Percentiles rank a stretch among this genome's conserved stretches.
Conservation (phyloP, 805 yeast genomes). For the Kazachstania bromeliacearum region DNA sequence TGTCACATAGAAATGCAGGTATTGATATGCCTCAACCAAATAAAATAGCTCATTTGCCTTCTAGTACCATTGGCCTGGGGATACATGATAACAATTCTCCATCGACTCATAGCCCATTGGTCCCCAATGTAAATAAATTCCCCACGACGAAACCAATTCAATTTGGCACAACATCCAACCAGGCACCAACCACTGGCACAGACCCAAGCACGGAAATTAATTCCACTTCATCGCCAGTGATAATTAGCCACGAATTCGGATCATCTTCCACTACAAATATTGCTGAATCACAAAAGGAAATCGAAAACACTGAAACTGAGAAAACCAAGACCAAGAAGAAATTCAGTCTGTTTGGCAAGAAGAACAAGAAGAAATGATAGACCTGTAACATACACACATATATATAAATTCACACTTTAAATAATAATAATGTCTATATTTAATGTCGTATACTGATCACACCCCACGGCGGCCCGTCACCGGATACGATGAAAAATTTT, state of each 20-base stretch:
- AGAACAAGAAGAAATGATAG: slow-evolving; percentile 15
- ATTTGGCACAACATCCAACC: background rate
- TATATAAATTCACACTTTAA: too few relatives aligned
- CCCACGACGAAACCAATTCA: slow-evolving; percentile 3
- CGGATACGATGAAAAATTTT: too few relatives aligned
- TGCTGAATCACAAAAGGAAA: too few relatives aligned
- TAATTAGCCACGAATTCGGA: slow-evolving; percentile 1
- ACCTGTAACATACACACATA: background rate
- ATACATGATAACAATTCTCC: background rate
- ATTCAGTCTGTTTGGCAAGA: slow-evolving; percentile 22
- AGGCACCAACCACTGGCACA: background rate
- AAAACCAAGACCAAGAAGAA: slow-evolving; percentile 23
- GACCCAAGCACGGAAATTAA: background rate
- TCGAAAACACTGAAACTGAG: slow-evolving; percentile 6
- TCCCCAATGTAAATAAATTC: background rate
- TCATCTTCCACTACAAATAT: background rate
- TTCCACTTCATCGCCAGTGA: background rate
- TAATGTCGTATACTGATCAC: too few relatives aligned
- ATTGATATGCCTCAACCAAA: slow-evolving; percentile 1
- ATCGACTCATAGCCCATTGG: background rate
- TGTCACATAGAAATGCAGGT: background rate
- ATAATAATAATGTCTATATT: too few relatives aligned
- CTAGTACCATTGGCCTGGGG: background rate
- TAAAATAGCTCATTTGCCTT: background rate
- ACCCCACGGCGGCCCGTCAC: too few relatives aligned